Evolutionary conservation across 1,284 basidiomycete genomes (phyloP), one percentile per base, ranked within the genome.

Genomic region (Sphaerobolus stellatus): DNA sequence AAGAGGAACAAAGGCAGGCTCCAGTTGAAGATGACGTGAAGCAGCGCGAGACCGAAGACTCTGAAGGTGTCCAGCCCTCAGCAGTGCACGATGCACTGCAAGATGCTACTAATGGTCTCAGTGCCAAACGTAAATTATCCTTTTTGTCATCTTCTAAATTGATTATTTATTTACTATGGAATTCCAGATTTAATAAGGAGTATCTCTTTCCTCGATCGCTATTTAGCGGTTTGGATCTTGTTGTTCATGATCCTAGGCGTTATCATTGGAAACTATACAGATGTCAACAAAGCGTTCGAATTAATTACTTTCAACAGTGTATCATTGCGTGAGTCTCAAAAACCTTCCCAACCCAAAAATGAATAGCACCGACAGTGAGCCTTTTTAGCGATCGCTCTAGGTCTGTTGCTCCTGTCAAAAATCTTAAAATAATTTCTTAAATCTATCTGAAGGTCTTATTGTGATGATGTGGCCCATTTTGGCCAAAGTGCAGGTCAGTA

Each of bases 401-500:
- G 88, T 50, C 20, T 14, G 13, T 36, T 11, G 33, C 8, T 4
- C 14, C 5, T 9, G 14, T 24, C 18, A 50, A 14, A 28, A 2
- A 8, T 2, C n/a, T 33, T 38, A 27, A 13, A 16, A 29, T 27
- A 40, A 20, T 16, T 24, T 4, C 40, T 44, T 24, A 41, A 5
- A 11, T 22, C 7, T 22, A 9, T 41, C 13, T 18, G n/a, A 28
- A 43, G 50, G 50, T 2, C 80, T 90, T 55, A 80, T 94, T 24
- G 75, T 92, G 51, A 94, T 95, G 92, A 95, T 94, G 88, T 94
- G 90, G 87, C 92, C 92, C 1, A 82, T 88, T 40, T 62, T 78
- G 24, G 74, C 75, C 29, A 76, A 77, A 54, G 62, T 63, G 56
- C 22, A 33, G 60, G 36, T 16, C 33, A 11, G 33, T 36, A 36